Evolutionary conservation across 345 rosid genomes (phyloP).

Genomic region (Populus alba): DNA sequence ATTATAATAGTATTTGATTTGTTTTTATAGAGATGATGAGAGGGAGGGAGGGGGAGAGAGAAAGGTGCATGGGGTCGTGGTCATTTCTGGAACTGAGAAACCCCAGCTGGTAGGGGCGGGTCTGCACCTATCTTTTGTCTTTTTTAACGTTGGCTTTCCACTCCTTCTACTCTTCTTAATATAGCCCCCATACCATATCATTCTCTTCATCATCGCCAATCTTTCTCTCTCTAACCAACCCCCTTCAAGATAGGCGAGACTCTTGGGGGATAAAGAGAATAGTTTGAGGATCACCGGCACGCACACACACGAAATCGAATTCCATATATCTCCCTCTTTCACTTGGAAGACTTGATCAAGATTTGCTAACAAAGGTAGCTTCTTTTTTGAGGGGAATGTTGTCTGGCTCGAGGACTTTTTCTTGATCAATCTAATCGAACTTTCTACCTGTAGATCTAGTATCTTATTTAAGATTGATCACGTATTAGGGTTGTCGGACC

Average conservation of each 20-base stretch:
- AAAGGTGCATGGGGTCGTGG: conserved; percentile 57
- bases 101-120: conserved; percentile 42
- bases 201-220: conserved; percentile 22
- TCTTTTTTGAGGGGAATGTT: conserved; percentile 86
- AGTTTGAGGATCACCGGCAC: background rate
- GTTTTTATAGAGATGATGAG: no score
- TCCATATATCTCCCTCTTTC: background rate
- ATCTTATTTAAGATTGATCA: conserved; percentile 6
- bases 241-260: conserved; percentile 68
- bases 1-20: background rate
- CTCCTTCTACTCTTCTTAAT: conserved; percentile 32
- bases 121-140: conserved; percentile 49
- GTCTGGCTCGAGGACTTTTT: conserved; percentile 89
- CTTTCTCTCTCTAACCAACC: conserved; percentile 23
- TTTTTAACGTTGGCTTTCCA: conserved; percentile 37
- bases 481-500: conserved; percentile 78
- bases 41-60: background rate
- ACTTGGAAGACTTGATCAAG: background rate
- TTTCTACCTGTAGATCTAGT: conserved; percentile 20
- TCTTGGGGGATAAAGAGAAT: conserved; percentile 44
- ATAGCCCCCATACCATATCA: conserved; percentile 31
- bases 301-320: background rate
- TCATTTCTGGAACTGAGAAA: conserved; percentile 54
- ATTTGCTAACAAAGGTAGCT: conserved; percentile 27
- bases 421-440: conserved; percentile 16